Conservation (phyloP, 2,329 filamentous ascomycete species). For the Claviceps monticola region DNA sequence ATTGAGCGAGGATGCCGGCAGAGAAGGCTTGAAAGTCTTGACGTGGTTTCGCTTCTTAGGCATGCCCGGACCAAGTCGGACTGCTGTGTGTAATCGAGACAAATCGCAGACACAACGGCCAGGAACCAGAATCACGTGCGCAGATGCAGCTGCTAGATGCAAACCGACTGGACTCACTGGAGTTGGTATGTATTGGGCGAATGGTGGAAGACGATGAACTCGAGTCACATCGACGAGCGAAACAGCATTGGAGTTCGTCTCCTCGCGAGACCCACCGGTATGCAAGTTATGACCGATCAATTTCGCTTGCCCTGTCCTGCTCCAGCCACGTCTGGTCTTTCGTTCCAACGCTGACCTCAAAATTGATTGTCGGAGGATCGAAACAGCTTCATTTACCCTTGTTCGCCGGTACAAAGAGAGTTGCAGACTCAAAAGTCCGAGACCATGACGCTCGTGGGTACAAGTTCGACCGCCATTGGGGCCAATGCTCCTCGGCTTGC, state of each 20-base stretch:
- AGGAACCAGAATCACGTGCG: not conserved
- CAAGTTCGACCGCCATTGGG: not conserved
- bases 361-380: not conserved
- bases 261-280: not conserved
- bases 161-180: not conserved
- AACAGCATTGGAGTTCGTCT: not conserved
- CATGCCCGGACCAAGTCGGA: conserved; percentile 28
- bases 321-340: not conserved
- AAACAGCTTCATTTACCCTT: not conserved
- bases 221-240: not conserved
- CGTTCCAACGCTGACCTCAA: not conserved
- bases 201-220: not conserved
- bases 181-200: not conserved
- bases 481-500: not conserved
- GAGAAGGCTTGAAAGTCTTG: conserved; percentile 44
- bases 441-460: not conserved
- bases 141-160: not conserved
- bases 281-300: not conserved
- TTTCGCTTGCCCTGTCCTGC: not conserved
- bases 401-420: not conserved
- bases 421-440: not conserved
- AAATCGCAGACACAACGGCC: not conserved
- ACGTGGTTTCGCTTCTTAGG: conserved; percentile 47
- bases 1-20: conserved; percentile 32
- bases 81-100: not conserved